Conservation (phyloP, 345 rosid species). For the Luvunga scandens region DNA sequence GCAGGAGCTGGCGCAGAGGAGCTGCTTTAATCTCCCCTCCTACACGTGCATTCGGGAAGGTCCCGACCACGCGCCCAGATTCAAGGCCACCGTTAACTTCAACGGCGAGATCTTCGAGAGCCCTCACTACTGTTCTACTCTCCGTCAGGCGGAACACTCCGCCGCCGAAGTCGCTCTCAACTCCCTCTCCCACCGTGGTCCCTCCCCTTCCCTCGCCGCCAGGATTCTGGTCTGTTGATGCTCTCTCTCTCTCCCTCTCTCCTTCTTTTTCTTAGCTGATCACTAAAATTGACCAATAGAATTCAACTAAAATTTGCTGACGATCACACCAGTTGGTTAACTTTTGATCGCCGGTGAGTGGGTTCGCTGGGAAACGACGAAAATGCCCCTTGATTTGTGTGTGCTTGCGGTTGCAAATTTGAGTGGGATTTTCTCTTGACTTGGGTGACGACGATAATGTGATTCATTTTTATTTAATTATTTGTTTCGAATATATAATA, state of each 20-base stretch:
- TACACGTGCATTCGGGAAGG: constrained; percentile 96
- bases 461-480: neutral
- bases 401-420: neutral
- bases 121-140: constrained; percentile 93
- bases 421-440: constrained; percentile 19
- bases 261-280: neutral
- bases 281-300: neutral
- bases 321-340: constrained; percentile 7
- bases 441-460: constrained; percentile 7
- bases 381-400: constrained; percentile 20
- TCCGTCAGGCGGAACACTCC: constrained; percentile 99
- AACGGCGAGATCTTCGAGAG: constrained; percentile 97
- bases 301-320: neutral
- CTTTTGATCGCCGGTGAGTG: constrained; percentile 15
- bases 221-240: constrained; percentile 72
- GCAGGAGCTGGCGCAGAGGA: constrained; percentile 99
- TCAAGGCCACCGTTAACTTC: constrained; percentile 94
- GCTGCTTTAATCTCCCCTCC: constrained; percentile 96
- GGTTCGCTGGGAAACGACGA: constrained; percentile 14
- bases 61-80: constrained; percentile 99
- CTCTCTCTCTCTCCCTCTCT: neutral
- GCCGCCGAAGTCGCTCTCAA: constrained; percentile 97
- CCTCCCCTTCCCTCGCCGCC: constrained; percentile 97
- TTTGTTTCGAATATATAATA: neutral
- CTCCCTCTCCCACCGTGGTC: constrained; percentile 91